Conservation (phyloP, 257 asterid genomes). For the Anisodus tanguticus region DNA sequence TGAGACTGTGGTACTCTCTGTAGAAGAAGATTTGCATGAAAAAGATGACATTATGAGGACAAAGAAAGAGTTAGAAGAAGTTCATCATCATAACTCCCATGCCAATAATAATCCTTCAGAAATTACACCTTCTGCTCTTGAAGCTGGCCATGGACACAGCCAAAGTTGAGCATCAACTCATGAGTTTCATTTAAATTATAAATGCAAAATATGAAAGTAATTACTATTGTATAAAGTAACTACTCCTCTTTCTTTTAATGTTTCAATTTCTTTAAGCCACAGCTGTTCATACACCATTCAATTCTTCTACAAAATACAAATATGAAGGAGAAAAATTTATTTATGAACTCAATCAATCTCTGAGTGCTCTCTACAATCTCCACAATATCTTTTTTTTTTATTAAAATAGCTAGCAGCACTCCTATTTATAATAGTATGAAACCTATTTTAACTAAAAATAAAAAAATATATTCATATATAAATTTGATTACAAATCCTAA, state of each 20-base stretch:
- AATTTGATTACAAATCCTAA: no score
- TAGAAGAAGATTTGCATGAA: conserved; percentile 45
- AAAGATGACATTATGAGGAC: conserved; percentile 29
- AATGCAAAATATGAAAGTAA: neutral
- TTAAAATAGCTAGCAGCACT: no score
- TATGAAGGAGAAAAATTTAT: no score
- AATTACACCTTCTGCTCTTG: conserved; percentile 38
- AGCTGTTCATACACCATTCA: neutral
- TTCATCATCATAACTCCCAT: conserved; percentile 27
- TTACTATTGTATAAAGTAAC: neutral
- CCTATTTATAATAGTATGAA: no score
- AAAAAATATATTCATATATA: no score
- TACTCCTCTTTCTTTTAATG: neutral
- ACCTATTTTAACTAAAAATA: no score
- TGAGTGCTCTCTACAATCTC: no score
- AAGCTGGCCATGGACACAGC: conserved; percentile 30
- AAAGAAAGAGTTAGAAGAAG: conserved; percentile 34
- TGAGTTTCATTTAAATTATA: neutral
- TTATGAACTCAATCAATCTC: no score
- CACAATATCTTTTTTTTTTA: no score
- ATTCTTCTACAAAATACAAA: neutral
- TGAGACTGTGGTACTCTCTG: conserved; percentile 35
- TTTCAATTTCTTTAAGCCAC: neutral
- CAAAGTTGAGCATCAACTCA: conserved; percentile 15
- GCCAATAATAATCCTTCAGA: conserved; percentile 30